Conservation (phyloP, 2,329 filamentous ascomycete genomes). For the Dothiorella sarmentorum region DNA sequence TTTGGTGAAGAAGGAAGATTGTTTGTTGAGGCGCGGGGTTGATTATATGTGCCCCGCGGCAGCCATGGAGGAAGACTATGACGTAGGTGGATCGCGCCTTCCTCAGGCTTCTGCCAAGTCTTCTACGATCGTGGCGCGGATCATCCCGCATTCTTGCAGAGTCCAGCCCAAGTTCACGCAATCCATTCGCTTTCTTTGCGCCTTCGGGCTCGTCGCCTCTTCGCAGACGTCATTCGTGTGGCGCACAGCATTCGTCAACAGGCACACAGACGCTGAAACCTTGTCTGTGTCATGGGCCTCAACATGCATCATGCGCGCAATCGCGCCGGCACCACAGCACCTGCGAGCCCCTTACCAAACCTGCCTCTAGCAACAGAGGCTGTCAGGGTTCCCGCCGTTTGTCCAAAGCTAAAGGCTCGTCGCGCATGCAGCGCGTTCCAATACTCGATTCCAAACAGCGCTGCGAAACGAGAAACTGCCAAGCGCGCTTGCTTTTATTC, state of each 20-base stretch:
- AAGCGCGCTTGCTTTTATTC: not conserved
- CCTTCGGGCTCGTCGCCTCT: not conserved
- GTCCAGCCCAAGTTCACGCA: no score
- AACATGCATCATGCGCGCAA: not conserved
- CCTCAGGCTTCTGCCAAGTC: not conserved
- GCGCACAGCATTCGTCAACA: not conserved
- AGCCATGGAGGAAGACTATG: not conserved
- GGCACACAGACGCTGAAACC: not conserved
- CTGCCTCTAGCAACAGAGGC: not conserved
- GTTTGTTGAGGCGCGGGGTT: not conserved
- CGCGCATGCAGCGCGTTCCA: no score
- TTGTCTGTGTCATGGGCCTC: not conserved
- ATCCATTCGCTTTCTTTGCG: not conserved
- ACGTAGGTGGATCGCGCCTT: constrained; percentile 12
- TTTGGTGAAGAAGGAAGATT: not conserved
- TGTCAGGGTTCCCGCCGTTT: not conserved
- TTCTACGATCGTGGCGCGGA: constrained; percentile 3
- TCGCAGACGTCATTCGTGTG: constrained; percentile 8
- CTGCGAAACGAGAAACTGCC: not conserved
- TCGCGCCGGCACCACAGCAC: not conserved
- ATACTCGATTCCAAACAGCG: not conserved
- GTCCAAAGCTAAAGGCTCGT: not conserved
- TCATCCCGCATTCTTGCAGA: constrained; percentile 1
- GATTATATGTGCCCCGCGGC: not conserved
- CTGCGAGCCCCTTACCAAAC: not conserved